Conservation (phyloP, 2,329 filamentous ascomycete species). For the Hymenoscyphus linearis region DNA sequence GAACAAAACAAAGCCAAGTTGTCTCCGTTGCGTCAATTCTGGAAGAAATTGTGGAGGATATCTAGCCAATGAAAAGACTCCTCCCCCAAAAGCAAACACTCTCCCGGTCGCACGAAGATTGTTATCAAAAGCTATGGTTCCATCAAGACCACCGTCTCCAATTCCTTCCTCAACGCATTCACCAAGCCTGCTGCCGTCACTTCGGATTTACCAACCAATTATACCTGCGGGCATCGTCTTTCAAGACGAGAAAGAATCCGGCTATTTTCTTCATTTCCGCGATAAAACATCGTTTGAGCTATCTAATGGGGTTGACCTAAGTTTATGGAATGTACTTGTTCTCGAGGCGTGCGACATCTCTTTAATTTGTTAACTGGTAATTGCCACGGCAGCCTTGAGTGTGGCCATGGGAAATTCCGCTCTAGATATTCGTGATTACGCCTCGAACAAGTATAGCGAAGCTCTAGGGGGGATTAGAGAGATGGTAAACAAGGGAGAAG, state of each 20-base stretch:
- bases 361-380: constrained; percentile 15
- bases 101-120: constrained; percentile 10
- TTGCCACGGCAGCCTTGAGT: constrained; percentile 18
- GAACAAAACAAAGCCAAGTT: constrained; percentile 23
- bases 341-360: constrained; percentile 20
- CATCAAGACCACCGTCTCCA: constrained; percentile 7
- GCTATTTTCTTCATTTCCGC: constrained; percentile 23
- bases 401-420: constrained; percentile 9
- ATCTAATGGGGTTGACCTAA: constrained; percentile 15
- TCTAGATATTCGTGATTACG: constrained; percentile 17
- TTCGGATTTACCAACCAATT: constrained; percentile 1
- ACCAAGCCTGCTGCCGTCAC: neutral
- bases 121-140: constrained; percentile 9
- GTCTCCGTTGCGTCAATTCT: constrained; percentile 22
- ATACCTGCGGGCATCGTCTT: constrained; percentile 10
- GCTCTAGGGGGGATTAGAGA: constrained; percentile 18
- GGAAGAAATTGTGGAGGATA: constrained; percentile 23
- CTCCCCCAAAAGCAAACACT: constrained; percentile 5
- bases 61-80: constrained; percentile 8
- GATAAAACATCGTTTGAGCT: constrained; percentile 17
- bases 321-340: constrained; percentile 18
- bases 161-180: constrained; percentile 7
- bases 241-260: constrained; percentile 17
- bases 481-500: constrained; percentile 10
- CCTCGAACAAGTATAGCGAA: constrained; percentile 18